Conservation (phyloP, 805 yeast species). For the Sugiyamaella qingdaonensis region DNA sequence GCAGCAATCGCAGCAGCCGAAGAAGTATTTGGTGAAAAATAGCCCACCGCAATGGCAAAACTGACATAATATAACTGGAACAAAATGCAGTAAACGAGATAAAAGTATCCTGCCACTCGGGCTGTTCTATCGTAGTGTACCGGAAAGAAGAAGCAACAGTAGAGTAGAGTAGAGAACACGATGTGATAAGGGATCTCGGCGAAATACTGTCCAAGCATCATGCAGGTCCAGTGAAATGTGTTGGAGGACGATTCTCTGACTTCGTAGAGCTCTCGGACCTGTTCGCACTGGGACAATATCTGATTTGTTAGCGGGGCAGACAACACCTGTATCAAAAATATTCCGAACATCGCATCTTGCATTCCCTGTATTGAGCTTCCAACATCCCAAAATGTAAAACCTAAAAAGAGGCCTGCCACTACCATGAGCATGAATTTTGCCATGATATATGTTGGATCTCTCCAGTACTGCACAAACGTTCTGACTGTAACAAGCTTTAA, state of each 20-base stretch:
- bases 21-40: conserved; percentile 60
- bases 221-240: conserved; percentile 66
- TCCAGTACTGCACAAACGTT: conserved; percentile 46
- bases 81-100: conserved; percentile 45
- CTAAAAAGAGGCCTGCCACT: conserved; percentile 58
- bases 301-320: conserved; percentile 60
- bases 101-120: conserved; percentile 47
- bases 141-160: conserved; percentile 51
- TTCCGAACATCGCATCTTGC: conserved; percentile 56
- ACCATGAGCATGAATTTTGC: conserved; percentile 52
- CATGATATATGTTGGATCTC: conserved; percentile 59
- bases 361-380: conserved; percentile 49
- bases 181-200: conserved; percentile 60
- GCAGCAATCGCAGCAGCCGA: conserved; percentile 60
- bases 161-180: conserved; percentile 48
- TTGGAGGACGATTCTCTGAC: conserved; percentile 68
- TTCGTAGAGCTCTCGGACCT: conserved; percentile 59
- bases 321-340: conserved; percentile 54
- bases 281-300: conserved; percentile 55
- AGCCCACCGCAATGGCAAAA: conserved; percentile 52
- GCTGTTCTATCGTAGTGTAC: conserved; percentile 42
- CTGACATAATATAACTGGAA: conserved; percentile 50
- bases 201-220: conserved; percentile 50
- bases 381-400: conserved; percentile 65
- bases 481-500: conserved; percentile 40